Evolutionary conservation across 345 rosid genomes (phyloP).

Genomic region (Arabidopsis suecica): DNA sequence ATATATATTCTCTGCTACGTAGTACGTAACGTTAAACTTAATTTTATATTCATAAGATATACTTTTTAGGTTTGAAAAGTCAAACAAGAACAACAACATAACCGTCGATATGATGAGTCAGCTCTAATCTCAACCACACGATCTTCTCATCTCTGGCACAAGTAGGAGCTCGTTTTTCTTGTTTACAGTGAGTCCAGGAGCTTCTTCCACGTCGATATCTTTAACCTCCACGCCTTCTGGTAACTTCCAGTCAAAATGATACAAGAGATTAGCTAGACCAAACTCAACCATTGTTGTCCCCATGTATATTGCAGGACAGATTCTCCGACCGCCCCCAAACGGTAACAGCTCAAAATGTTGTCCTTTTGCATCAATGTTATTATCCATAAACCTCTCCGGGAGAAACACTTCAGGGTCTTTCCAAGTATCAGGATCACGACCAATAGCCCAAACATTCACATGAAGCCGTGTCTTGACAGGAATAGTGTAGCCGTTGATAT

Average conservation of each 20-base stretch:
- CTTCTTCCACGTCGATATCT: slow-evolving; percentile 52
- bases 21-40: too few relatives aligned
- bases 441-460: slow-evolving; percentile 59
- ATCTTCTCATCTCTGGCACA: slow-evolving; percentile 35
- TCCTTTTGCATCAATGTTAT: slow-evolving; percentile 50
- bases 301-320: slow-evolving; percentile 47
- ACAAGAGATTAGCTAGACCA: slow-evolving; percentile 49
- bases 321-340: slow-evolving; percentile 57
- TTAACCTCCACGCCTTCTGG: slow-evolving; percentile 43
- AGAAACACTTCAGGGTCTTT: slow-evolving; percentile 45
- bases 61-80: too few relatives aligned
- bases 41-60: too few relatives aligned
- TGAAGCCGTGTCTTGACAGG: slow-evolving; percentile 46
- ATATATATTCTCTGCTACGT: too few relatives aligned
- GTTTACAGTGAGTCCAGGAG: slow-evolving; percentile 38
- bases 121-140: too few relatives aligned
- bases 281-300: slow-evolving; percentile 45
- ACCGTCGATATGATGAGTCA: too few relatives aligned
- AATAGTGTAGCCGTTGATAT: slow-evolving; percentile 47
- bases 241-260: slow-evolving; percentile 54
- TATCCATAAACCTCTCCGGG: slow-evolving; percentile 51
- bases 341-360: slow-evolving; percentile 50
- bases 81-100: too few relatives aligned
- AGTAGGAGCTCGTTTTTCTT: slow-evolving; percentile 44
- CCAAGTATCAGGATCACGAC: slow-evolving; percentile 54